Conservation (phyloP, 2,329 filamentous ascomycete genomes). For the Fusarium nodosum region DNA sequence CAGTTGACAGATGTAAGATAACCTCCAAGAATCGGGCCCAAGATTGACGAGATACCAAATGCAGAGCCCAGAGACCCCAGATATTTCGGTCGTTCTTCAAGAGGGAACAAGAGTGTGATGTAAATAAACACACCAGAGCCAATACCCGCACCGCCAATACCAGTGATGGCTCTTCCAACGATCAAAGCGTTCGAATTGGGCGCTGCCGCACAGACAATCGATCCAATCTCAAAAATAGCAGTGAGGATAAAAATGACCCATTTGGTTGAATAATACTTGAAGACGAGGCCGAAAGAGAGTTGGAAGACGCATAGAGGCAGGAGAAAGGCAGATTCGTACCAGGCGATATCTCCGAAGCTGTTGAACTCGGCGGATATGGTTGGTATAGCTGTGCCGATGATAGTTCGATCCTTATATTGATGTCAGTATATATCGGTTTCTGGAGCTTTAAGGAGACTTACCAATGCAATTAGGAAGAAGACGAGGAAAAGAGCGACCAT, state of each 20-base stretch:
- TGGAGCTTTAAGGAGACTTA: rapidly evolving
- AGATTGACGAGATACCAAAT: slow-evolving; percentile 10
- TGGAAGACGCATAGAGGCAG: slow-evolving; percentile 36
- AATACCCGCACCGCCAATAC: slow-evolving; percentile 32
- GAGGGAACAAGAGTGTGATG: slow-evolving; percentile 16
- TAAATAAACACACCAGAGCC: slow-evolving; percentile 24
- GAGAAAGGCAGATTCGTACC: slow-evolving; percentile 36
- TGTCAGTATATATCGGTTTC: rapidly evolving
- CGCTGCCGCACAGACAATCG: slow-evolving; percentile 22
- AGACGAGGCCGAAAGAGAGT: slow-evolving; percentile 27
- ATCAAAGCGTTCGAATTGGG: slow-evolving; percentile 24
- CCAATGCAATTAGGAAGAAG: slow-evolving; percentile 29
- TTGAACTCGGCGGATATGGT: slow-evolving; percentile 32
- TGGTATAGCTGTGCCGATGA: slow-evolving; percentile 32
- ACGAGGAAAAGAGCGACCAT: slow-evolving; percentile 28
- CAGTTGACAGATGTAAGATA: slow-evolving; percentile 30
- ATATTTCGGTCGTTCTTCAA: slow-evolving; percentile 28
- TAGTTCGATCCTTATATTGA: slow-evolving; percentile 16
- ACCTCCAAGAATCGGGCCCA: slow-evolving; percentile 27
- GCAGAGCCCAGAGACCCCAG: slow-evolving; percentile 6
- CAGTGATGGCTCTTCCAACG: slow-evolving; percentile 25
- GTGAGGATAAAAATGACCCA: slow-evolving; percentile 25
- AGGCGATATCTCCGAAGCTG: slow-evolving; percentile 32
- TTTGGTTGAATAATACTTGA: slow-evolving; percentile 34
- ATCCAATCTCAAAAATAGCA: slow-evolving; percentile 21